Evolutionary conservation across 2,329 filamentous ascomycete genomes (phyloP), one percentile per base, ranked within the genome.

Genomic region (Sporothrix inflata): DNA sequence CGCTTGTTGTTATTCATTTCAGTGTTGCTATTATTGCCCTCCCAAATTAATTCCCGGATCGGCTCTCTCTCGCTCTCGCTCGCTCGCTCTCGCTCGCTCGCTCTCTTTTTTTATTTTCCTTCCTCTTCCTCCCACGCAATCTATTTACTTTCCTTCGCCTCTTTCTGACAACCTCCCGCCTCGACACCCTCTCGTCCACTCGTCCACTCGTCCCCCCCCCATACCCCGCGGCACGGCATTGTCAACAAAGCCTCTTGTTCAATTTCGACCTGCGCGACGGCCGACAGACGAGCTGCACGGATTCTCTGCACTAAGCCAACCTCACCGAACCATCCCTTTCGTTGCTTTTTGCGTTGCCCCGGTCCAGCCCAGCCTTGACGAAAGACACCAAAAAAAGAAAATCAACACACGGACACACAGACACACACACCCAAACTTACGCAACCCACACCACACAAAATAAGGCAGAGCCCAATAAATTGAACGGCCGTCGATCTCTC

Each of bases 71-170:
- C n/a, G n/a, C n/a, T n/a, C n/a, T n/a, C n/a, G n/a, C n/a, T n/a
- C n/a, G n/a, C n/a, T n/a, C n/a, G n/a, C n/a, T n/a, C n/a, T n/a
- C n/a, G n/a, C n/a, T n/a, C n/a, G n/a, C n/a, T n/a, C n/a, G n/a
- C n/a, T 45, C 9, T 53, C 21, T 34, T 11, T 34, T 16, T 14
- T 11, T 53, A 47, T 27, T 27, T 21, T 40, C 34, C n/a, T 40
- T n/a, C n/a, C 7, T 38, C 2, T 19, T 40, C 21, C 73, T 77
- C 78, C 21, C 8, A 12, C 42, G 24, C 7, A 49, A 30, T 55
- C 51, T 27, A 42, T 45, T 30, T 27, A 42, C 51, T 57, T 4
- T n/a, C 51, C 34, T 51, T 45, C 27, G 19, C 60, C 34, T 65
- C 57, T 53, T 34, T 57, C 16, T 57, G 53, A 4, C 30, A 12